Conservation (phyloP, 1,139 yeast species). For the Saccharomycopsis hybrid region DNA sequence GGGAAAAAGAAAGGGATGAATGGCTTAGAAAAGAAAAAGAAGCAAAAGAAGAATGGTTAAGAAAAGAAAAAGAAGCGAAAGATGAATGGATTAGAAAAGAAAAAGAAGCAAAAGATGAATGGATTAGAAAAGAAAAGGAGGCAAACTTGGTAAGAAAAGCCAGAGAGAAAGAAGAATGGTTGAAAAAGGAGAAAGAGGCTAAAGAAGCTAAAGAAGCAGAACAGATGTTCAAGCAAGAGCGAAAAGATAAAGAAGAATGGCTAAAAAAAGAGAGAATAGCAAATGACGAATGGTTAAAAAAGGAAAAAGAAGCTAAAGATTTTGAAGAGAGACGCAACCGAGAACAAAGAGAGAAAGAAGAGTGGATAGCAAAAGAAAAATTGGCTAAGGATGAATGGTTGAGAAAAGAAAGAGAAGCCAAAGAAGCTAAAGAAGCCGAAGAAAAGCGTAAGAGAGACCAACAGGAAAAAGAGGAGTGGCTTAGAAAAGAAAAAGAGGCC, state of each 20-base stretch:
- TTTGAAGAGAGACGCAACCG: background rate
- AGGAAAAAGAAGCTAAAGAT: constrained; percentile 7
- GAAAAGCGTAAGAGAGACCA: background rate
- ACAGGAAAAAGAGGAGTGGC: constrained; percentile 1
- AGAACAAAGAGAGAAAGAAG: constrained; percentile 4
- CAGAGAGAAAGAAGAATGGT: background rate
- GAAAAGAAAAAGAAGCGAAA: constrained; percentile 7
- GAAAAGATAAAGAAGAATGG: constrained; percentile 2
- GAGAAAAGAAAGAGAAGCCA: constrained; percentile 6
- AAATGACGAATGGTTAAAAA: constrained; percentile 6
- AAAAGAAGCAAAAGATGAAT: constrained; percentile 7
- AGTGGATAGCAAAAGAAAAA: constrained; percentile 3
- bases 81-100: constrained; percentile 8
- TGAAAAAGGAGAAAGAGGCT: background rate
- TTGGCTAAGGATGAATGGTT: constrained; percentile 8
- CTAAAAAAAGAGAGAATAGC: constrained; percentile 1
- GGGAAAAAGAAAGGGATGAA: background rate
- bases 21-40: constrained; percentile 5
- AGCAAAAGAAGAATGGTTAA: constrained; percentile 4
- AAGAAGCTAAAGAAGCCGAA: constrained; percentile 1
- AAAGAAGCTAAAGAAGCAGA: too few relatives aligned
- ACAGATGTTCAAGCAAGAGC: too few relatives aligned
- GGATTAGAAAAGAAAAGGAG: constrained; percentile 8
- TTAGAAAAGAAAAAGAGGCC: background rate
- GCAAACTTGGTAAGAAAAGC: background rate